Percentiles rank a stretch among this genome's conserved stretches.
Evolutionary conservation across 208 protist genomes (phyloP).

Genomic region (Novymonas esmeraldas): DNA sequence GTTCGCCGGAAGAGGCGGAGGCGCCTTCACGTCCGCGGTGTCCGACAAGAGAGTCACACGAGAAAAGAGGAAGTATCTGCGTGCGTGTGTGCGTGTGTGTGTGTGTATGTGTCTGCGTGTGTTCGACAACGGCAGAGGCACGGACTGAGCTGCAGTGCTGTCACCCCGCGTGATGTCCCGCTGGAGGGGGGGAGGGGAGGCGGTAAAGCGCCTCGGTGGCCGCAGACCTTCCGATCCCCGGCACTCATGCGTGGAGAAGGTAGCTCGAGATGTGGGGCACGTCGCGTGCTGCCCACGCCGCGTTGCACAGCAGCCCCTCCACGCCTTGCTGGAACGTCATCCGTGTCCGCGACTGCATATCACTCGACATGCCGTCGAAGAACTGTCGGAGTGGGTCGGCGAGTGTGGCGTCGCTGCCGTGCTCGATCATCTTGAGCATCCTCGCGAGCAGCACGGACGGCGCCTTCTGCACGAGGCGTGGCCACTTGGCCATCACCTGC

Average conservation of each 20-base stretch:
- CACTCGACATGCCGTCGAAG: conserved; percentile 11
- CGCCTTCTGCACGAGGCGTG: conserved; percentile 40
- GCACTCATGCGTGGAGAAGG: conserved; percentile 6
- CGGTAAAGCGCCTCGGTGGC: too few relatives aligned
- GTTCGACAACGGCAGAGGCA: too few relatives aligned
- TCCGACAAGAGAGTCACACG: too few relatives aligned
- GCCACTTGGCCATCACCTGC: conserved; percentile 51
- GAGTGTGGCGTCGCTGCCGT: conserved; percentile 37
- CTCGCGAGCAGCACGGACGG: conserved; percentile 55
- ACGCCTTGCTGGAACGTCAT: conserved; percentile 38
- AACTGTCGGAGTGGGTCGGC: conserved; percentile 54
- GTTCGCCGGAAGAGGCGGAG: too few relatives aligned
- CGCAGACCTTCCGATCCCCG: neutral
- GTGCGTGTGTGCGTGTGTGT: too few relatives aligned
- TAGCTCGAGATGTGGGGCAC: conserved; percentile 7
- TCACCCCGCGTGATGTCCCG: too few relatives aligned
- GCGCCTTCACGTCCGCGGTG: too few relatives aligned
- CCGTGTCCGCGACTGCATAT: conserved; percentile 20
- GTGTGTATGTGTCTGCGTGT: too few relatives aligned
- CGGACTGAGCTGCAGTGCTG: too few relatives aligned
- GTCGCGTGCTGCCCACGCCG: conserved; percentile 45
- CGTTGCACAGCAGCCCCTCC: conserved; percentile 50
- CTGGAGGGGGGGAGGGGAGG: too few relatives aligned
- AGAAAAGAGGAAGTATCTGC: too few relatives aligned
- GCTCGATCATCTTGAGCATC: conserved; percentile 53